Base-by-base conservation (phyloP, 768 basidiomycete genomes). In the Clitopilus passeckerianus region DNA sequence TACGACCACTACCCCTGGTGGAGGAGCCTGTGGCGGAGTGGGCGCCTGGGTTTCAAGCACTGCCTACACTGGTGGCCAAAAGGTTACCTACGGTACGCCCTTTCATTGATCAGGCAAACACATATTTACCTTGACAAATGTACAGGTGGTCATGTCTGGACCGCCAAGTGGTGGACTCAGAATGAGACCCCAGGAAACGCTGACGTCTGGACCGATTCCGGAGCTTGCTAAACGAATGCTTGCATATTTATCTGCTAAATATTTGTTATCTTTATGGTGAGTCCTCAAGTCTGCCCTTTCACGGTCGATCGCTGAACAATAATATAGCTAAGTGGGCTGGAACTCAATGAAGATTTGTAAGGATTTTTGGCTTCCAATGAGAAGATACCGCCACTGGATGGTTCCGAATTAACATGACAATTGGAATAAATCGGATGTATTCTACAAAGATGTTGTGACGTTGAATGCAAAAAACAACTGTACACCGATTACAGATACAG, bases 111-210 rank as follows among this genome's bases (percentile, higher is more conserved):
- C n/a, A 1, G 14, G 20, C 22, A 44, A n/a, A 10, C 37, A 56
- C 30, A 55, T 64, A 53, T 15, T 41, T 30, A 54, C 53, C 27
- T 7, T 30, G 7, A 7, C 7, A 7, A 30, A 30, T 30, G 7
- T 57, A 35, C 54, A 83, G 80, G 68, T 56, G 77, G 78, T 3
- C 75, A 84, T 60, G 72, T 86, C 34, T 86, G 84, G 84, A 81
- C 79, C 16, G 83, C 82, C 16, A 74, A 80, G 67, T 86, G 85
- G 71, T 86, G 85, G 85, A 85, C 84, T 6, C 71, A 82, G 63
- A 79, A 73, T 23, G 85, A 87, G 60, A 78, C 72, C 46, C 85
- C 84, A 14, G 83, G 83, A 61, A 79, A 77, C 6, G 79, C 81
- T 81, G 61, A 58, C 59, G 84, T 84, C 35, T 86, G 85, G 85